These are phyloP conservation scores for Dipteronia sinensis DNA, from an alignment of 345 rosid species.

Conservation along the genomic window DNA sequence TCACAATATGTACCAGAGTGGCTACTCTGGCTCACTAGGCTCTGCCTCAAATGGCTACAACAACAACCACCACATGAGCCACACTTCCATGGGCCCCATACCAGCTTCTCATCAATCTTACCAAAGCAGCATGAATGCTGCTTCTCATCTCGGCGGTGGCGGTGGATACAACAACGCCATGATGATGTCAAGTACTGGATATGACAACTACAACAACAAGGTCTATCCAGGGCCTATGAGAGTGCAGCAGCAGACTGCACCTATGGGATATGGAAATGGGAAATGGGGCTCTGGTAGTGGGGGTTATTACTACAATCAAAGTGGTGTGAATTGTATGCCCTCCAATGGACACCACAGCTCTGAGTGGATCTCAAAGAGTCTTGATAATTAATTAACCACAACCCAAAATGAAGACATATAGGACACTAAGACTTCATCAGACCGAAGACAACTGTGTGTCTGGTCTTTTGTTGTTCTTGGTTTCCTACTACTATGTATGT, in stretches of 20 bases:
- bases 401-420: neutral
- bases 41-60: neutral
- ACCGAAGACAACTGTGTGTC: neutral
- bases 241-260: neutral
- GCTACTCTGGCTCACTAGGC: neutral
- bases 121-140: neutral
- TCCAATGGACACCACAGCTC: neutral
- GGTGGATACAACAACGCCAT: neutral
- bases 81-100: neutral
- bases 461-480: neutral
- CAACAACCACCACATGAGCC: neutral
- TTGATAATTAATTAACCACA: neutral
- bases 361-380: neutral
- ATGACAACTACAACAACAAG: neutral
- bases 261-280: neutral
- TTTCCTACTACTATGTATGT: neutral
- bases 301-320: neutral
- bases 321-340: neutral
- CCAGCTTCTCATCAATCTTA: neutral
- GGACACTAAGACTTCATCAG: neutral
- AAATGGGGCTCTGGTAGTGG: neutral
- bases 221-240: neutral
- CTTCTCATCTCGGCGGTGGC: neutral
- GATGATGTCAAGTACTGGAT: slow-evolving; percentile 5
- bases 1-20: slow-evolving; percentile 1